Evolutionary conservation across 2,329 filamentous ascomycete genomes (phyloP).

Genomic region (Xylaria sp.): DNA sequence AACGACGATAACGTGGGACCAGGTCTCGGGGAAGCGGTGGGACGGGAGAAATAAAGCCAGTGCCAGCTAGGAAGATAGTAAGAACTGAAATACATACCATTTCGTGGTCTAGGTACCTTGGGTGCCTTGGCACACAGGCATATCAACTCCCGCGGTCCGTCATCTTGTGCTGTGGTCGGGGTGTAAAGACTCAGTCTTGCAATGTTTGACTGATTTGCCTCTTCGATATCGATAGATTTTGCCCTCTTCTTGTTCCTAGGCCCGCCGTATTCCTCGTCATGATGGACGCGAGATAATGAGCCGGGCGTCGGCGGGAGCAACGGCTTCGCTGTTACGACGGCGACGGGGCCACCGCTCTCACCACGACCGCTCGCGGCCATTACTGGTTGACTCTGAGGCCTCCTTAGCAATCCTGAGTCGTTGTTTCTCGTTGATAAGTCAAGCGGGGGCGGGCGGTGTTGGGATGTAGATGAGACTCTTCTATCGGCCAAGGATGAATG

Average conservation of each 20-base stretch:
- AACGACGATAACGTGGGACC: conserved; percentile 22
- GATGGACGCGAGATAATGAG: conserved; percentile 14
- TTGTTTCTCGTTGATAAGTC: conserved; percentile 8
- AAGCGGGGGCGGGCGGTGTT: conserved; percentile 23
- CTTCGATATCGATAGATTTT: conserved; percentile 52
- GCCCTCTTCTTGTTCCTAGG: conserved; percentile 49
- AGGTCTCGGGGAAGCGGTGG: conserved; percentile 21
- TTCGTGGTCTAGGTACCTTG: conserved; percentile 63
- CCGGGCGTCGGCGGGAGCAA: conserved; percentile 19
- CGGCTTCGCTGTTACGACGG: conserved; percentile 23
- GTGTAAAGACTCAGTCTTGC: conserved; percentile 46
- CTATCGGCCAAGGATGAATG: conserved; percentile 24
- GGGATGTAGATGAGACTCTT: conserved; percentile 19
- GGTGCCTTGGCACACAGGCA: conserved; percentile 63
- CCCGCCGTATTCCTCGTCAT: conserved; percentile 10
- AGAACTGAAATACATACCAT: conserved; percentile 52
- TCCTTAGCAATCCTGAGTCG: conserved; percentile 24
- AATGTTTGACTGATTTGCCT: conserved; percentile 48
- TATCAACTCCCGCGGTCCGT: conserved; percentile 49
- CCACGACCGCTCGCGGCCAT: conserved; percentile 35
- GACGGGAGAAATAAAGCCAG: conserved; percentile 19
- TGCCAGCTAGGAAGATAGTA: conserved; percentile 18
- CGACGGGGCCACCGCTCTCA: too few species aligned
- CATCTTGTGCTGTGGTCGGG: conserved; percentile 36
- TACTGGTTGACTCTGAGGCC: conserved; percentile 33